phyloP scores from a whole-genome alignment of 2,329 filamentous ascomycete genomes.

The Pseudocercospora fijiensis region DNA sequence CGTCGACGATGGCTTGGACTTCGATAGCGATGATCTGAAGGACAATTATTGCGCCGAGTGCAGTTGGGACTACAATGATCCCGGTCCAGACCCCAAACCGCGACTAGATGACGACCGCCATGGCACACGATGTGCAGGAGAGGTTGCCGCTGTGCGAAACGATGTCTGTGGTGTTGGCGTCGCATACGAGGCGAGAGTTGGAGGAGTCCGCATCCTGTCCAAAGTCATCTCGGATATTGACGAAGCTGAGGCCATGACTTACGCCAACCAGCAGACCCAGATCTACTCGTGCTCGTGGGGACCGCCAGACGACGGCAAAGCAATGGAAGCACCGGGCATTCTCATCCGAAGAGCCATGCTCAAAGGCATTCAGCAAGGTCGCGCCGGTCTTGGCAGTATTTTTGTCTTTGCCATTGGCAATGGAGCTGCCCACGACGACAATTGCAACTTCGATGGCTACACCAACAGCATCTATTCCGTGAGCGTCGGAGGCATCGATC shows the following conservation, averaged over 20 bases:
- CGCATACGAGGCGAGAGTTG: conserved; percentile 85
- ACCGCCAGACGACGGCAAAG: conserved; percentile 85
- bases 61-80: conserved; percentile 95
- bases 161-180: conserved; percentile 94
- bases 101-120: conserved; percentile 82
- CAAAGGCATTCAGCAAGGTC: conserved; percentile 85
- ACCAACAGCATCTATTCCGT: conserved; percentile 99
- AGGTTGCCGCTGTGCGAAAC: conserved; percentile 89
- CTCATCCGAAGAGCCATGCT: conserved; percentile 88
- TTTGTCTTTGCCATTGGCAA: conserved; percentile 98
- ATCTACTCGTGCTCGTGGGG: conserved; percentile 99
- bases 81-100: conserved; percentile 73
- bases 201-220: conserved; percentile 88
- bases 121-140: conserved; percentile 90
- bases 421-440: conserved; percentile 80
- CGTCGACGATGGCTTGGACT: conserved; percentile 92
- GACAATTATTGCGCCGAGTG: conserved; percentile 91
- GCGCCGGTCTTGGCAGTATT: conserved; percentile 78
- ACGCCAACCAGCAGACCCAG: conserved; percentile 83
- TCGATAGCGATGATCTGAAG: conserved; percentile 89
- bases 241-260: conserved; percentile 90
- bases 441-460: conserved; percentile 99
- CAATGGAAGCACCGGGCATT: conserved; percentile 90
- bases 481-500: conserved; percentile 88
- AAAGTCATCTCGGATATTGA: conserved; percentile 88